Evolutionary conservation across 371 early-diverging fungal species (phyloP).

Genomic region (Mortierella sp.): DNA sequence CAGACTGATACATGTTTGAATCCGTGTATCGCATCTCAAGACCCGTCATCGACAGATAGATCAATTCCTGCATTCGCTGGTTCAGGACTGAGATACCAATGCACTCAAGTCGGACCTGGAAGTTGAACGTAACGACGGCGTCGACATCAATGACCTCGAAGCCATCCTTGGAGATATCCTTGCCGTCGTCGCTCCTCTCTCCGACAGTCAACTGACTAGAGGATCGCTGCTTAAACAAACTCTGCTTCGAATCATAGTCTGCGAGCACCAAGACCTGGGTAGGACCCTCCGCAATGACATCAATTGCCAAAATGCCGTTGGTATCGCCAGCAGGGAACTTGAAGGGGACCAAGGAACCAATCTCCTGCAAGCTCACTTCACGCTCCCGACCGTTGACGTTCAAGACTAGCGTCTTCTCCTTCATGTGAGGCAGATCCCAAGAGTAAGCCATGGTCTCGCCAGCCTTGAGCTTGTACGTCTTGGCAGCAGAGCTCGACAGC

Average conservation of each 20-base stretch:
- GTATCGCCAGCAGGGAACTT: slow-evolving; percentile 71
- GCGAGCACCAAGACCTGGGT: slow-evolving; percentile 84
- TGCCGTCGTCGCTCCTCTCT: slow-evolving; percentile 37
- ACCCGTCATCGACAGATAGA: slow-evolving; percentile 84
- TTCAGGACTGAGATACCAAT: slow-evolving; percentile 93
- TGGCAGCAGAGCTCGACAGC: slow-evolving; percentile 36
- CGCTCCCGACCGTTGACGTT: slow-evolving; percentile 81
- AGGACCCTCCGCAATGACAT: slow-evolving; percentile 89
- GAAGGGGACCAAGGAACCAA: slow-evolving; percentile 90
- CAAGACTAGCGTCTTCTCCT: slow-evolving; percentile 82
- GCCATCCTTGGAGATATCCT: slow-evolving; percentile 60
- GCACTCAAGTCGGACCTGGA: slow-evolving; percentile 84
- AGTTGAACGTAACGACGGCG: slow-evolving; percentile 69
- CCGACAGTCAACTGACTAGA: slow-evolving; percentile 42
- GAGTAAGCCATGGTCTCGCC: slow-evolving; percentile 86
- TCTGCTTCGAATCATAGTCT: slow-evolving; percentile 75
- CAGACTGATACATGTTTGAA: slow-evolving; percentile 79
- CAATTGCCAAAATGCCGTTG: slow-evolving; percentile 78
- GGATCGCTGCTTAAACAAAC: slow-evolving; percentile 66
- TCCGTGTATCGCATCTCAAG: slow-evolving; percentile 83
- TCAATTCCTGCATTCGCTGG: slow-evolving; percentile 81
- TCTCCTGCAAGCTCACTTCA: slow-evolving; percentile 88
- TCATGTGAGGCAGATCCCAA: slow-evolving; percentile 92
- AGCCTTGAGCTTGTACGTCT: slow-evolving; percentile 72
- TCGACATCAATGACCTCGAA: slow-evolving; percentile 72